Conservation (phyloP, 2,329 filamentous ascomycete species). For the Verticillium longisporum region DNA sequence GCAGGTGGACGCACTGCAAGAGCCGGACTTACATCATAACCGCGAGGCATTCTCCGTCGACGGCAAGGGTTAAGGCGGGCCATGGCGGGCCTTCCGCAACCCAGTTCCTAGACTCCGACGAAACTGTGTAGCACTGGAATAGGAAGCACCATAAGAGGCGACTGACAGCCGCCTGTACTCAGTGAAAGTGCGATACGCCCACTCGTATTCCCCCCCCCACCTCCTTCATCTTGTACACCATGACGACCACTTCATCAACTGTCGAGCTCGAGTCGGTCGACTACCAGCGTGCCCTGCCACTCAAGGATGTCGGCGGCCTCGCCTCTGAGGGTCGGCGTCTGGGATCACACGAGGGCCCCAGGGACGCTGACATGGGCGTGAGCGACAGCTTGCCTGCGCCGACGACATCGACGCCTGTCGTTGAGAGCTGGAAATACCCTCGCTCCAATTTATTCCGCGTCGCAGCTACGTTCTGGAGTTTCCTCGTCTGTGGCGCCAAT, state of each 20-base stretch:
- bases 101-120: neutral
- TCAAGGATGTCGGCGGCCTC: constrained; percentile 2
- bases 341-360: constrained; percentile 2
- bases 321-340: constrained; percentile 5
- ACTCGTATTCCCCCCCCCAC: neutral
- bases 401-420: constrained; percentile 2
- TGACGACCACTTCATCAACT: constrained; percentile 3
- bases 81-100: neutral
- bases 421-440: constrained; percentile 42
- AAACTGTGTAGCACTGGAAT: neutral
- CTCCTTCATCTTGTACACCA: neutral
- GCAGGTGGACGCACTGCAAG: neutral
- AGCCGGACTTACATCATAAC: neutral
- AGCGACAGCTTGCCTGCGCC: constrained; percentile 5
- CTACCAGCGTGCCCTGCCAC: neutral
- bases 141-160: neutral
- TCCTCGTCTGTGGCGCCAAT: constrained; percentile 51
- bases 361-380: neutral
- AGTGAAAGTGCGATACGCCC: neutral
- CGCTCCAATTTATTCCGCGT: constrained; percentile 40
- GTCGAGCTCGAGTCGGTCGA: constrained; percentile 4
- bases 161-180: neutral
- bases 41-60: neutral
- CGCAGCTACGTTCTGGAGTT: constrained; percentile 48
- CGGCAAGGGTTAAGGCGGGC: neutral